Base-by-base conservation (phyloP, 768 basidiomycete species). In the Clitopilus hobsonii region DNA sequence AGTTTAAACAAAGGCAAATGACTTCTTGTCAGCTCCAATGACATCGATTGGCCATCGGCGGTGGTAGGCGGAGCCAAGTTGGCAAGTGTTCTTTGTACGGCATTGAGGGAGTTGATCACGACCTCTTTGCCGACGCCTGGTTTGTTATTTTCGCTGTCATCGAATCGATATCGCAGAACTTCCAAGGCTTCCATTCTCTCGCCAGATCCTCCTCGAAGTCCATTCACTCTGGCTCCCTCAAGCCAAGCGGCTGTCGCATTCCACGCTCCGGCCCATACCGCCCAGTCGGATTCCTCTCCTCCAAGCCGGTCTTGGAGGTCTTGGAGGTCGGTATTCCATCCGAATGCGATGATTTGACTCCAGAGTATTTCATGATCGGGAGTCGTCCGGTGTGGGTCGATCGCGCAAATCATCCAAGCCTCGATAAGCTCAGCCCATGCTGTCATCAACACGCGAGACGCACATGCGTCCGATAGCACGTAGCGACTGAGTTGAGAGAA, bases 301-400 rank as follows among this genome's bases (percentile, higher is more conserved):
- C 66, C 65, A 10, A 86, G 49, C 38, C 64, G 60, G 2, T 62
- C 60, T 54, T 71, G 64, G 54, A 79, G 56, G 48, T 70, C 71
- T n/a, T 79, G 63, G 6, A 85, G 61, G 26, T 88, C 84, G 0
- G 76, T 74, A 16, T 72, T 76, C 90, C 93, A 96, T 0, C 77
- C 83, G 84, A 88, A 90, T 2, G 82, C 85, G n/a, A 75, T 70
- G 8, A 96, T 74, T 63, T 94, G 91, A 54, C 86, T 91, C 95
- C 96, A 98, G 7, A 89, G 70, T 49, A 98, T 84, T 52, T 91
- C 92, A 68, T 98, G 96, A 6, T 76, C 77, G 0, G 93, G 93
- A 2, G 85, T 88, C 6, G 93, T 95, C 53, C 78, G 76, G 65
- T 98, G 96, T 5, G 96, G 95, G 63, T 98, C 89, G n/a, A 83